Percentiles rank a stretch among this genome's conserved stretches.
Evolutionary conservation across 345 rosid species (phyloP).

Genomic region (Erysimum cheiranthoides): DNA sequence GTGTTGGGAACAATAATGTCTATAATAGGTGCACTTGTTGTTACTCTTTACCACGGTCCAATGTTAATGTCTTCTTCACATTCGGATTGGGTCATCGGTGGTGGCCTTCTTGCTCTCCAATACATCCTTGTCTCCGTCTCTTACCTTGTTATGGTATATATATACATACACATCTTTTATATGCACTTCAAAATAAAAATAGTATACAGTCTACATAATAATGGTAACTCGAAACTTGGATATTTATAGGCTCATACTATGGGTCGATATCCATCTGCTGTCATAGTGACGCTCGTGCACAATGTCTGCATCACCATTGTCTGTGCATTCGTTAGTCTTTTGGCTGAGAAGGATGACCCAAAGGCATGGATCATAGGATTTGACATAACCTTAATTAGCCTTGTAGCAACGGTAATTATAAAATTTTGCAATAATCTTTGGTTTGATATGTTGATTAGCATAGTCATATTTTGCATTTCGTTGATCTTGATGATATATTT

Average conservation of each 20-base stretch:
- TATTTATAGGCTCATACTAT: slow-evolving; percentile 69
- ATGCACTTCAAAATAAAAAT: neutral
- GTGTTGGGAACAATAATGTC: slow-evolving; percentile 51
- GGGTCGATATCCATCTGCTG: slow-evolving; percentile 80
- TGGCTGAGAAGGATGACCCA: slow-evolving; percentile 52
- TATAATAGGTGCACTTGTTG: slow-evolving; percentile 50
- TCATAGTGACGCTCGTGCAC: slow-evolving; percentile 72
- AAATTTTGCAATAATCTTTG: neutral
- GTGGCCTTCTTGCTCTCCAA: slow-evolving; percentile 46
- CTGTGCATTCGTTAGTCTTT: slow-evolving; percentile 60
- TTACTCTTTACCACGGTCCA: slow-evolving; percentile 59
- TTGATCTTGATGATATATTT: no score
- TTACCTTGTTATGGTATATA: slow-evolving; percentile 55
- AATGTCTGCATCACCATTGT: slow-evolving; percentile 58
- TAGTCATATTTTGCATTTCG: no score
- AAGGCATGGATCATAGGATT: slow-evolving; percentile 69
- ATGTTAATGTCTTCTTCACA: slow-evolving; percentile 30
- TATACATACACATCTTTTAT: neutral
- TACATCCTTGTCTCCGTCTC: slow-evolving; percentile 42
- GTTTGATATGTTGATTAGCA: neutral
- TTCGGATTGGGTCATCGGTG: slow-evolving; percentile 56
- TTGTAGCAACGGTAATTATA: slow-evolving; percentile 40
- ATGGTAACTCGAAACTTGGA: neutral
- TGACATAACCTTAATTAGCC: slow-evolving; percentile 53
- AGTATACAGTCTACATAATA: neutral